A percentile compares a stretch with the other conserved stretches of the same genome.
phyloP scores from a whole-genome alignment of 371 early-diverging fungal species.

The Mucor racemosus region DNA sequence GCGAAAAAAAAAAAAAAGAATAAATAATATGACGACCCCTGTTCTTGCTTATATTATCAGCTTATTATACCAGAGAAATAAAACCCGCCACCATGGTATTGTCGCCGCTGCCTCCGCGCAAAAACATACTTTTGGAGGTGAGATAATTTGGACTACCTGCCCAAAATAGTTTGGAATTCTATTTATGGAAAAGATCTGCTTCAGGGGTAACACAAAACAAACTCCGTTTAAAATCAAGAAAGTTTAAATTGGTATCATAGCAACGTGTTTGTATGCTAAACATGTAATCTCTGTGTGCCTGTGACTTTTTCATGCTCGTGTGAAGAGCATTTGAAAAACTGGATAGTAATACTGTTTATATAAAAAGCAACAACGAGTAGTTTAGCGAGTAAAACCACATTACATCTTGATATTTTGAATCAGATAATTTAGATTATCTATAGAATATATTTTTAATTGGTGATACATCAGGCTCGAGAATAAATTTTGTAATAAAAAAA shows the following conservation, averaged over 20 bases:
- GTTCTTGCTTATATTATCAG: background rate
- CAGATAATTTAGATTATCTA: background rate
- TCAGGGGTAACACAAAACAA: background rate
- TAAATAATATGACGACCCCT: background rate
- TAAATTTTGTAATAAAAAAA: constrained; percentile 9
- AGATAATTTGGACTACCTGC: background rate
- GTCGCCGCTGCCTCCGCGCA: background rate
- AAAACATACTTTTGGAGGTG: background rate
- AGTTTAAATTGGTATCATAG: background rate
- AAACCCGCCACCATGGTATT: background rate
- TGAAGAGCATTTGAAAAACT: constrained; percentile 11
- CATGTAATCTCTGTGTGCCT: constrained; percentile 8
- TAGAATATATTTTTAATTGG: background rate
- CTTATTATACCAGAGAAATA: background rate
- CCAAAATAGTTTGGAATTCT: background rate
- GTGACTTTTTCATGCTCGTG: constrained; percentile 21
- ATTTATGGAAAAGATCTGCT: constrained; percentile 23
- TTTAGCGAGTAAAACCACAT: background rate
- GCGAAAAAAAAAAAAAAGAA: background rate
- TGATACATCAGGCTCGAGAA: no score
- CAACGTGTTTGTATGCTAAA: constrained; percentile 16
- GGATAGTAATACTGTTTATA: background rate
- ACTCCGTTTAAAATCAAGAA: background rate
- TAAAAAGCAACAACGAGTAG: no score
- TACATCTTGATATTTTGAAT: background rate